Evolutionary conservation across 192 early-diverging fungal genomes (phyloP), one percentile per base, ranked within the genome.

Genomic region (Entomortierella parvispora): DNA sequence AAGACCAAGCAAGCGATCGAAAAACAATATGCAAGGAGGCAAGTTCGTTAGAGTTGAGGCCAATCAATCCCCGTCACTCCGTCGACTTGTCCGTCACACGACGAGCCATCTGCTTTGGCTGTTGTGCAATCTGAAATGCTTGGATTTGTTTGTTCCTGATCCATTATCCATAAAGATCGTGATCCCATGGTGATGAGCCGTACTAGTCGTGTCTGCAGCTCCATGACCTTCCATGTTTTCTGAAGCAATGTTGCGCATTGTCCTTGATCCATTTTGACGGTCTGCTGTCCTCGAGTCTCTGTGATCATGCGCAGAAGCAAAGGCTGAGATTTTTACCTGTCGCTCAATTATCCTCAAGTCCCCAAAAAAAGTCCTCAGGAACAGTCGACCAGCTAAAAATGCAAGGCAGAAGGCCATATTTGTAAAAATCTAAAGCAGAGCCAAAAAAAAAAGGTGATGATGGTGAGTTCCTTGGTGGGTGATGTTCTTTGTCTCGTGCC

Each of bases 331-430:
- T 26, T 25, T 37, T 80, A 83, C 84, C 80, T 85, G 84, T 23
- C 76, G 79, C 62, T 85, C 84, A 29, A 83, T 80, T 26, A 77
- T 58, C 33, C 80, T 42, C n/a, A 85, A 49, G 50, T 82, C 68
- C 9, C 81, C 81, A 70, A 85, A 85, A 55, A 85, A 80, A 4
- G 71, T 76, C 29, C 74, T 70, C 20, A 83, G 45, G 7, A 78
- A 69, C n/a, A 82, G 43, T 34, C 80, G 77, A 28, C 84, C 84
- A 7, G 80, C 55, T 25, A 82, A 44, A 44, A 81, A 83, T 17
- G 82, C 62, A 17, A 78, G 68, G 50, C 81, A 82, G 48, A 79
- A 85, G 12, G 74, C 80, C 71, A 85, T 71, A 58, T 83, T 85
- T 22, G 78, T 78, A 51, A 79, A 81, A 37, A 81, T 54, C 84